Conservation (phyloP, 2,329 filamentous ascomycete species). For the Fusarium pseudocircinatum region DNA sequence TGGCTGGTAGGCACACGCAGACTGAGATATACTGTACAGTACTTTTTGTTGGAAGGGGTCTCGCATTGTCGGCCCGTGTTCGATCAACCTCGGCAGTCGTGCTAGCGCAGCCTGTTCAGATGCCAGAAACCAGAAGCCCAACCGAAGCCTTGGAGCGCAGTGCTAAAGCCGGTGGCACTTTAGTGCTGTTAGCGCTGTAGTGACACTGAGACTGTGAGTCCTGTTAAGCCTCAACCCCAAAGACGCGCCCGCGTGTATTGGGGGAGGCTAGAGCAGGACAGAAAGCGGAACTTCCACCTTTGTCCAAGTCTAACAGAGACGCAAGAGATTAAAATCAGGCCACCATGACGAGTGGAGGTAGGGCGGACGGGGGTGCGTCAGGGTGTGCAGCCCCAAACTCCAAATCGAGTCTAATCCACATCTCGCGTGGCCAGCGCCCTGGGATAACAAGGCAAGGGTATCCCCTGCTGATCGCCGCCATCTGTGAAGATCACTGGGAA, state of each 20-base stretch:
- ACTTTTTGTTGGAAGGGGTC: constrained; percentile 14
- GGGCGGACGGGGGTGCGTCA: constrained; percentile 7
- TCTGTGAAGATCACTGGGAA: constrained; percentile 44
- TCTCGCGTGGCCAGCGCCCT: constrained; percentile 45
- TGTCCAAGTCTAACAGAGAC: constrained; percentile 22
- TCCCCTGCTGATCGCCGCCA: constrained; percentile 45
- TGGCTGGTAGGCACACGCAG: not conserved
- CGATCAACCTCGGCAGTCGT: constrained; percentile 26
- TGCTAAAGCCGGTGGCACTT: constrained; percentile 10
- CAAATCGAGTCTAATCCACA: constrained; percentile 45
- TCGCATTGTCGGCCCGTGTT: constrained; percentile 17
- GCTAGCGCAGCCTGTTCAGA: constrained; percentile 24
- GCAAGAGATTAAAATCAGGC: constrained; percentile 45
- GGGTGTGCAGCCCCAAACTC: constrained; percentile 26
- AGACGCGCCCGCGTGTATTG: constrained; percentile 18
- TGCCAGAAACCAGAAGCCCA: constrained; percentile 32
- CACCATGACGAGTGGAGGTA: constrained; percentile 40
- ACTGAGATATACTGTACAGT: not conserved
- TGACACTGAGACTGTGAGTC: not conserved
- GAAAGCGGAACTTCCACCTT: constrained; percentile 35
- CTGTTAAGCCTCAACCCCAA: constrained; percentile 28
- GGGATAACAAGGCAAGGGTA: constrained; percentile 33
- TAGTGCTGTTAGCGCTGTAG: constrained; percentile 2
- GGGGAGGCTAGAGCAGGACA: constrained; percentile 16
- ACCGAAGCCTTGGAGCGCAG: constrained; percentile 20